Evolutionary conservation across 2,329 filamentous ascomycete species (phyloP).

Genomic region (Emmonsiellopsis sp.): DNA sequence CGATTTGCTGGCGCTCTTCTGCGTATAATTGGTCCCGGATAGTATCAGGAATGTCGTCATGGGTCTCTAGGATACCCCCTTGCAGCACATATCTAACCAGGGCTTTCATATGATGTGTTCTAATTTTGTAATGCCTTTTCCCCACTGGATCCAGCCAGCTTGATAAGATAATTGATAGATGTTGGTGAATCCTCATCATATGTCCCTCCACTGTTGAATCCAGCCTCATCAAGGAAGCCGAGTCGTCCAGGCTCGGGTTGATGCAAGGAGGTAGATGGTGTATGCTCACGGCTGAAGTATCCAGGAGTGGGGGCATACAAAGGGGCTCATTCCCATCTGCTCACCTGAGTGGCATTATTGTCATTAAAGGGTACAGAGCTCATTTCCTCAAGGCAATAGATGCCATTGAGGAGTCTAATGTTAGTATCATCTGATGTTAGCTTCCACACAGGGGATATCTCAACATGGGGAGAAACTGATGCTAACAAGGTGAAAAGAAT

Average conservation of each 20-base stretch:
- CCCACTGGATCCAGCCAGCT: too few relatives aligned
- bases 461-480: not conserved
- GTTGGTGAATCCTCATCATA: not conserved
- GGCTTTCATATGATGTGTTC: too few relatives aligned
- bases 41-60: slow-evolving; percentile 22
- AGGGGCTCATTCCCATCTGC: not conserved
- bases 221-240: not conserved
- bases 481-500: not conserved
- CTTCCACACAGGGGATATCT: not conserved
- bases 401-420: not conserved
- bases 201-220: not conserved
- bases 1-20: slow-evolving; percentile 13
- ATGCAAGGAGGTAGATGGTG: not conserved
- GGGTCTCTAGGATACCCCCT: too few relatives aligned
- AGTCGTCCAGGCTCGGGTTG: not conserved
- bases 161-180: not conserved
- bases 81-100: too few relatives aligned
- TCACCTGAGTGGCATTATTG: not conserved
- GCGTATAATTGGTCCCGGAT: slow-evolving; percentile 23
- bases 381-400: not conserved
- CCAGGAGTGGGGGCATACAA: not conserved
- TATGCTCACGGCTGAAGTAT: not conserved
- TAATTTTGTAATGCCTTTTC: too few relatives aligned
- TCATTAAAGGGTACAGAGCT: not conserved
- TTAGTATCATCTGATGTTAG: not conserved